Base-by-base conservation (phyloP, 164 flowering plant species). In the Vitis rotundifolia region DNA sequence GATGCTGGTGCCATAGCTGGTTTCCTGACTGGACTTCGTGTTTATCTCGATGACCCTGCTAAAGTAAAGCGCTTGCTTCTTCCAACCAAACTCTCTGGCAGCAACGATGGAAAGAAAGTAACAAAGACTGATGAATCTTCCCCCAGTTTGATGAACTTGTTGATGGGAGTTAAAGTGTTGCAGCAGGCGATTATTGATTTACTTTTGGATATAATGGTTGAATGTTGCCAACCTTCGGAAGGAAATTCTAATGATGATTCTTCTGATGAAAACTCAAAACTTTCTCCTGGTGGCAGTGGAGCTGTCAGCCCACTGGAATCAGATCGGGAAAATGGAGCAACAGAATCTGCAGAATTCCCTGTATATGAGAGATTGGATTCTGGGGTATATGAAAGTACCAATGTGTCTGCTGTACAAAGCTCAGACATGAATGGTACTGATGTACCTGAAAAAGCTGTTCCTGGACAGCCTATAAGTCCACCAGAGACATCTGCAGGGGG, bases 1-100 rank as follows among this genome's bases (percentile, higher is more conserved):
- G 98, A 96, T 91, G 97, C 99, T 63, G 98, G 99, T 67, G 98
- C 98, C 50, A 95, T 95, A 69, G 98, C 98, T 84, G 98, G 97
- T 71, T 96, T 93, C 75, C 79, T 96, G 63, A 89, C 99, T 74
- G 98, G 99, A 28, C 94, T 96, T 60, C 98, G 99, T 74, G 94
- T 93, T 71, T 96, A 93, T 83, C 97, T 96, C 71, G 98, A 96
- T 88, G 98, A 96, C 79, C 99, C 99, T 66, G 95, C 87, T 44
- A 96, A 96, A 83, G 97, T 92, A 60, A 96, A 93, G 78, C 93
- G 97, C 56, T 79, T 96, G 80, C 94, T 96, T 77, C 97, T 96
- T 66, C 99, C 99, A 68, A 89, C 97, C 19, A 96, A 92, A 85
- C 82, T 93, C 19, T 90, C 99, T 72, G 79, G 88, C 73, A 64